Conservation (phyloP, 1,139 yeast species). For the Blastobotrys proliferans region DNA sequence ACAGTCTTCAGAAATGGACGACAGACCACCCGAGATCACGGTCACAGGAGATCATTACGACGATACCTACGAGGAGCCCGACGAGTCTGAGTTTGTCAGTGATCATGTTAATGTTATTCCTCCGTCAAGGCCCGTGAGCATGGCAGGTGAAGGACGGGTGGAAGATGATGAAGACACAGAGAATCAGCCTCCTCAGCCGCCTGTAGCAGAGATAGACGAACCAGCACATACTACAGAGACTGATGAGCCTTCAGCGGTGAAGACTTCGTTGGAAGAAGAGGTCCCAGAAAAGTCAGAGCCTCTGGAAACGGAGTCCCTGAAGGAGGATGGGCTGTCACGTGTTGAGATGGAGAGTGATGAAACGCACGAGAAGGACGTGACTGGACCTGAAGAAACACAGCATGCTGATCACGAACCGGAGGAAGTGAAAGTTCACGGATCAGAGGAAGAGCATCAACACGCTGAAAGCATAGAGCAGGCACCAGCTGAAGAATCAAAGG, state of each 20-base stretch:
- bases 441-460: no score
- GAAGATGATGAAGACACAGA: neutral
- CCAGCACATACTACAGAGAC: neutral
- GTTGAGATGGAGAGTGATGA: no score
- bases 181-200: neutral
- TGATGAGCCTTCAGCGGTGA: no score
- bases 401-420: slow-evolving; percentile 1
- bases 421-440: neutral
- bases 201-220: neutral
- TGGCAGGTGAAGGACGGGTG: neutral
- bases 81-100: slow-evolving; percentile 5
- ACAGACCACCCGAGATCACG: neutral
- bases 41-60: neutral
- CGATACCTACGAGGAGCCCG: slow-evolving; percentile 3
- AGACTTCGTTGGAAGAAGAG: no score
- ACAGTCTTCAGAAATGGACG: neutral
- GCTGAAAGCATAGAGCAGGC: no score
- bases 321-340: no score
- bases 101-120: slow-evolving; percentile 9
- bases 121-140: slow-evolving; percentile 9
- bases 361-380: neutral
- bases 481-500: no score
- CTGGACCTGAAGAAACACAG: neutral
- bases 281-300: no score
- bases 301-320: no score